Evolutionary conservation across 805 yeast genomes (phyloP).

Genomic region (Myxozyma neotropica): DNA sequence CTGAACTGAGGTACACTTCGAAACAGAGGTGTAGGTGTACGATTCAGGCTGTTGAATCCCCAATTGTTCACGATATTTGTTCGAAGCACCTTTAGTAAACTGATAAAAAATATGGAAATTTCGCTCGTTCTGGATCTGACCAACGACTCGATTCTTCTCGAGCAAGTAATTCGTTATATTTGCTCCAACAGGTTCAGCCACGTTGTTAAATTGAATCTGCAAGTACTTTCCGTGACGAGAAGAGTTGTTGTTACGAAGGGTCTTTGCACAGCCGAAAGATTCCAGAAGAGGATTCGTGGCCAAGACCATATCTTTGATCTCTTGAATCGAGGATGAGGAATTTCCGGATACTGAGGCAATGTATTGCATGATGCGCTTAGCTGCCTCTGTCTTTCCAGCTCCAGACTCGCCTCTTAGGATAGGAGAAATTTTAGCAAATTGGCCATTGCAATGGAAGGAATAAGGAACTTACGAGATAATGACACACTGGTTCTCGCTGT

Average conservation of each 20-base stretch:
- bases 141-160: constrained; percentile 96
- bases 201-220: constrained; percentile 81
- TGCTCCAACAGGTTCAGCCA: constrained; percentile 89
- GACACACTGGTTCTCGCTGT: constrained; percentile 93
- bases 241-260: constrained; percentile 83
- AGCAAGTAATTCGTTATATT: constrained; percentile 91
- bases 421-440: not conserved
- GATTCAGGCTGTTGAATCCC: constrained; percentile 96
- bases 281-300: constrained; percentile 94
- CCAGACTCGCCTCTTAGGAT: constrained; percentile 90
- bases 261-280: constrained; percentile 92
- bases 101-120: constrained; percentile 97
- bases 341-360: constrained; percentile 81
- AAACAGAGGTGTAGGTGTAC: constrained; percentile 82
- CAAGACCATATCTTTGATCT: constrained; percentile 93
- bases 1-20: constrained; percentile 82
- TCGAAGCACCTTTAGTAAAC: constrained; percentile 87
- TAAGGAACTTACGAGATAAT: constrained; percentile 54
- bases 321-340: constrained; percentile 66
- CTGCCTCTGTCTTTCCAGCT: constrained; percentile 98
- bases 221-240: constrained; percentile 92
- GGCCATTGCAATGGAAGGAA: constrained; percentile 38
- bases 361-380: constrained; percentile 91
- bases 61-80: constrained; percentile 73
- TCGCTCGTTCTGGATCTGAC: constrained; percentile 88